A percentile compares a stretch with the other conserved stretches of the same genome.
Conservation (phyloP, 2,329 filamentous ascomycete genomes). For the Coniochaeta sp. region DNA sequence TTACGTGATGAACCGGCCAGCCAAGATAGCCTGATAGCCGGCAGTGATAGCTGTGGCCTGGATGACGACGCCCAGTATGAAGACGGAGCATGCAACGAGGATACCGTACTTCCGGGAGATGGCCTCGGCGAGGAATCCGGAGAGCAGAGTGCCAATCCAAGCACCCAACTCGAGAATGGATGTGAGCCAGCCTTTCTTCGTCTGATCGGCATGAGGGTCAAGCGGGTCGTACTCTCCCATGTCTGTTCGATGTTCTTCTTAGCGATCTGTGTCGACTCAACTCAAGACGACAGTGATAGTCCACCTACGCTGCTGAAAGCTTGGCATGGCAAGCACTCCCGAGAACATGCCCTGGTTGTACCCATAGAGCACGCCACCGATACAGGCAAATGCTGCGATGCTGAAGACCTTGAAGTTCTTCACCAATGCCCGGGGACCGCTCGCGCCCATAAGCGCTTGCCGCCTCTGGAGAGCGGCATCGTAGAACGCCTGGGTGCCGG, state of each 20-base stretch:
- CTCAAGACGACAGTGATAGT: background rate
- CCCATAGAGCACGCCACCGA: slow-evolving; percentile 57
- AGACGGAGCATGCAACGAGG: slow-evolving; percentile 57
- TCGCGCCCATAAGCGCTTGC: slow-evolving; percentile 45
- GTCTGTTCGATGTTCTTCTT: slow-evolving; percentile 24
- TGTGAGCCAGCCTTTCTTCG: slow-evolving; percentile 52
- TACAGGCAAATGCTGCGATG: slow-evolving; percentile 55
- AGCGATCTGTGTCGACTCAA: background rate
- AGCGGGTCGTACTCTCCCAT: slow-evolving; percentile 47
- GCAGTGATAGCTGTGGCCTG: slow-evolving; percentile 54
- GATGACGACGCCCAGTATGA: slow-evolving; percentile 63
- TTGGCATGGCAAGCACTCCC: slow-evolving; percentile 54
- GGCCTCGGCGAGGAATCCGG: slow-evolving; percentile 64
- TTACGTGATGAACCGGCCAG: slow-evolving; percentile 62
- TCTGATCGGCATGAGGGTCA: slow-evolving; percentile 35
- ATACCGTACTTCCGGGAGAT: slow-evolving; percentile 64
- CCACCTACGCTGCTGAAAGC: slow-evolving; percentile 42
- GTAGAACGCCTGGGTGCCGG: slow-evolving; percentile 28
- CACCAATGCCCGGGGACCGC: slow-evolving; percentile 43
- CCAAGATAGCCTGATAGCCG: slow-evolving; percentile 56
- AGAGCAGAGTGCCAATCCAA: slow-evolving; percentile 66
- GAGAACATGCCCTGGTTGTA: slow-evolving; percentile 75
- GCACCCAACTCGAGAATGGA: slow-evolving; percentile 70
- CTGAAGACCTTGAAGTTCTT: slow-evolving; percentile 55
- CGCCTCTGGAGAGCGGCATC: slow-evolving; percentile 46